These are phyloP conservation scores for Fraxinus platypoda DNA, from an alignment of 305 asterid genomes.

Conservation along the genomic window DNA sequence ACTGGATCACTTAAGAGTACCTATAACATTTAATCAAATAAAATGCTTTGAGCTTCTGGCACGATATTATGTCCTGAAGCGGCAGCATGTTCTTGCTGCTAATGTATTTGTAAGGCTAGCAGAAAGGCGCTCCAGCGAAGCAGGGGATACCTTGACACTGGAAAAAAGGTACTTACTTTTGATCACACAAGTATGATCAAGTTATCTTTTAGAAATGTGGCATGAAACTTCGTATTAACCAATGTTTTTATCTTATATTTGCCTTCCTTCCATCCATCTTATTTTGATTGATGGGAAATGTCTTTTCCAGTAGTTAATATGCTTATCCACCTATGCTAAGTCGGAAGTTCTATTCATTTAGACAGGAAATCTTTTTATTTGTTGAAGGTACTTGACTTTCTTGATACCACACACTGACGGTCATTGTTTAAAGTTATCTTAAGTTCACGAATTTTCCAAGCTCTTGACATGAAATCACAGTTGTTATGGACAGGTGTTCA, in stretches of 20 bases:
- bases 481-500: neutral
- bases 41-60: slow-evolving; percentile 87
- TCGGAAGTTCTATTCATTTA: neutral
- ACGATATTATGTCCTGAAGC: slow-evolving; percentile 82
- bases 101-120: slow-evolving; percentile 88
- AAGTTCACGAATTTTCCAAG: neutral
- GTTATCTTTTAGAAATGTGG: neutral
- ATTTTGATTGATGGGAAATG: neutral
- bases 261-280: neutral
- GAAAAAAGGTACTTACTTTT: slow-evolving; percentile 72
- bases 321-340: neutral
- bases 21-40: slow-evolving; percentile 55
- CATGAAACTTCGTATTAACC: slow-evolving; percentile 7
- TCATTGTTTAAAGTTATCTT: neutral
- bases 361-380: neutral
- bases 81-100: slow-evolving; percentile 94
- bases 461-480: neutral
- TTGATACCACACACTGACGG: neutral
- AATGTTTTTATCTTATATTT: neutral
- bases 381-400: neutral
- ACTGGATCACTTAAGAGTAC: slow-evolving; percentile 51
- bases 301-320: neutral
- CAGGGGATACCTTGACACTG: slow-evolving; percentile 69
- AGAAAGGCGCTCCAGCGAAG: slow-evolving; percentile 77
- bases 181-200: slow-evolving; percentile 13